Evolutionary conservation across 169 alveolate genomes (phyloP).

Genomic region (Plasmodium cynomolgi): DNA sequence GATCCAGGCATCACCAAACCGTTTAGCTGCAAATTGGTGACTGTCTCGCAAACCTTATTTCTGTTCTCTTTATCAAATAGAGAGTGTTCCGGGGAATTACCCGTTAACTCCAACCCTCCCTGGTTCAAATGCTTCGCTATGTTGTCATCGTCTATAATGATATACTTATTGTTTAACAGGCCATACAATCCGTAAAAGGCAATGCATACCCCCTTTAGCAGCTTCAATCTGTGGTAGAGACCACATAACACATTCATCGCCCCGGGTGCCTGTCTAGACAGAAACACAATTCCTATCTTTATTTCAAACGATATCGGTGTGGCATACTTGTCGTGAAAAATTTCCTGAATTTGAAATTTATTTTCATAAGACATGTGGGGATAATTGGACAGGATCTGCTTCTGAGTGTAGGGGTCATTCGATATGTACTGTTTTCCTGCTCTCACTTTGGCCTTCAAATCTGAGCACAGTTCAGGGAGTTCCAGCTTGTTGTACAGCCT

Average conservation of each 20-base stretch:
- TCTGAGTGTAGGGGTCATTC: conserved; percentile 90
- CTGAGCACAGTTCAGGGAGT: conserved; percentile 80
- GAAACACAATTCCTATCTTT: conserved; percentile 93
- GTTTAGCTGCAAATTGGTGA: conserved; percentile 88
- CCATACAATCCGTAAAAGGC: conserved; percentile 94
- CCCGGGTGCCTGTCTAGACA: conserved; percentile 98
- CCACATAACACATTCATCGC: conserved; percentile 97
- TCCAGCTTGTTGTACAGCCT: conserved; percentile 76
- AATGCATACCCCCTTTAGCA: conserved; percentile 86
- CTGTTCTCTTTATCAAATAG: conserved; percentile 79
- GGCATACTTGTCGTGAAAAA: conserved; percentile 77
- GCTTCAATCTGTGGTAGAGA: conserved; percentile 89
- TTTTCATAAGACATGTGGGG: conserved; percentile 85
- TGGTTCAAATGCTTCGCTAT: conserved; percentile 93
- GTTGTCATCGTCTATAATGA: conserved; percentile 89
- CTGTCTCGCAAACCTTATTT: conserved; percentile 85
- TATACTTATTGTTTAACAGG: conserved; percentile 90
- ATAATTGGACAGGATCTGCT: conserved; percentile 89
- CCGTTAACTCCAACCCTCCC: conserved; percentile 97
- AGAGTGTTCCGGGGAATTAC: conserved; percentile 86
- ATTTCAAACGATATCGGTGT: conserved; percentile 59
- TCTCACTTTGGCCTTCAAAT: conserved; percentile 74
- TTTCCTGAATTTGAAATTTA: conserved; percentile 81
- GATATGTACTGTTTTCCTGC: conserved; percentile 83
- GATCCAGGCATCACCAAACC: conserved; percentile 98